Evolutionary conservation across 2,329 filamentous ascomycete species (phyloP), one percentile per base, ranked within the genome.

Genomic region (Fusarium nematophilum): DNA sequence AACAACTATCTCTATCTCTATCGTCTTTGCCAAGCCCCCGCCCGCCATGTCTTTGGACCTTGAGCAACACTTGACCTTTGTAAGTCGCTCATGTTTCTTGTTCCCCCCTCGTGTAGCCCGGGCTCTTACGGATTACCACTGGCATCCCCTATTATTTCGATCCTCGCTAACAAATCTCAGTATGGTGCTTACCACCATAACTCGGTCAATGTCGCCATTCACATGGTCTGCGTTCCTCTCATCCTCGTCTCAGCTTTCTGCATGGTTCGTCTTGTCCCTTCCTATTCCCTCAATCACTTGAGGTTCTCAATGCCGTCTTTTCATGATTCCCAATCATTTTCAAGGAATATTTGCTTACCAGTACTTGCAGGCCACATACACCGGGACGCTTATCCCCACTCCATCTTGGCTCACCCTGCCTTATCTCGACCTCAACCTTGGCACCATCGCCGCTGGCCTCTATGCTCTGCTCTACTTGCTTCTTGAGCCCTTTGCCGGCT

Each of bases 401-500:
- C 90, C 90, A 15, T 80, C 82, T 58, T 90, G 85, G 79, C 83
- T 91, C 26, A 89, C 86, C 25, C 79, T 86, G 14, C 87, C 89
- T 23, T 87, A 90, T 69, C 84, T 89, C 58, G 81, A 84, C 13
- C 84, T 88, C 53, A 93, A 87, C 64, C 78, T 87, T 36, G 86
- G 85, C 61, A 92, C 86, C 10, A 84, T 90, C 50, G 78, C 79
- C 37, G 86, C 87, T 27, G 82, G 86, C 46, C 70, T 88, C 23
- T 97, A 95, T 77, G 85, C 90, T 30, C 84, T 84, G 2, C 85
- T 97, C 50, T 99, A 98, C 73, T 83, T 98, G 40, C 85, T 99
- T 17, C 89, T 99, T 70, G 95, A 99, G 73, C 95, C 95, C 1
- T 92, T 98, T 1, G 95, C 95, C 9, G 95, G 95, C 44, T 88